Base-by-base conservation (phyloP, 2,329 filamentous ascomycete genomes). In the Talaromyces atroroseus region DNA sequence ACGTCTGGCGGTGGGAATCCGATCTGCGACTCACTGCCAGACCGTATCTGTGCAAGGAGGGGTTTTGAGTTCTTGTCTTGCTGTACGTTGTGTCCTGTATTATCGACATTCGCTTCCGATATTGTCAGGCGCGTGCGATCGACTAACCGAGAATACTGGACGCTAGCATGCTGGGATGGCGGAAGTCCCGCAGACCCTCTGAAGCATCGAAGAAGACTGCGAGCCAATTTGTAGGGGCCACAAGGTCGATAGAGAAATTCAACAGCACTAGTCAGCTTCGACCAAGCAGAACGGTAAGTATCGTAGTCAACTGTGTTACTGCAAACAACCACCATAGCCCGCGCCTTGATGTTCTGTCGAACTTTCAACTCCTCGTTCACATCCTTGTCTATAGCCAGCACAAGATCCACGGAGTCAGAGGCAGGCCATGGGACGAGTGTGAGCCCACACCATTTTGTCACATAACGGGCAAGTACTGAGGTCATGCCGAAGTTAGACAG, bases 191-290 rank as follows among this genome's bases (percentile, higher is more conserved):
- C 57, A 3, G 56, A 59, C n/a, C 63, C 59, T 38, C 63, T 61
- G 18, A 72, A 52, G 42, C 67, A 69, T 50, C 63, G 68, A 29
- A 67, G 58, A 14, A 75, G 62, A 26, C 67, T 69, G 34, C 68
- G 71, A 3, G 72, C 72, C 47, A 76, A 59, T 48, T 75, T 76
- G 52, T 75, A 71, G 7, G 73, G 72, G 1, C 72, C 73, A 50
- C 69, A 74, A 3, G 73, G 73, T 18, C 70, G 70, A 18, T 68
- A 67, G 26, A 74, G 68, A 23, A 74, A 69, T 50, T 74, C 68
- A 10, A 75, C 67, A 2, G 68, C 65, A 16, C 65, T 58, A 2
- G 71, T 67, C 36, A 72, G 59, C 6, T 65, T 60, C 2, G 64
- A 42, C 65, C 69, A 70, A 48, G 68, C 58, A 8, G 64, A 59